These are phyloP conservation scores for Thinopyrum obtusiflorum DNA, from an alignment of 202 grass and related monocot species.

Conservation along the genomic window DNA sequence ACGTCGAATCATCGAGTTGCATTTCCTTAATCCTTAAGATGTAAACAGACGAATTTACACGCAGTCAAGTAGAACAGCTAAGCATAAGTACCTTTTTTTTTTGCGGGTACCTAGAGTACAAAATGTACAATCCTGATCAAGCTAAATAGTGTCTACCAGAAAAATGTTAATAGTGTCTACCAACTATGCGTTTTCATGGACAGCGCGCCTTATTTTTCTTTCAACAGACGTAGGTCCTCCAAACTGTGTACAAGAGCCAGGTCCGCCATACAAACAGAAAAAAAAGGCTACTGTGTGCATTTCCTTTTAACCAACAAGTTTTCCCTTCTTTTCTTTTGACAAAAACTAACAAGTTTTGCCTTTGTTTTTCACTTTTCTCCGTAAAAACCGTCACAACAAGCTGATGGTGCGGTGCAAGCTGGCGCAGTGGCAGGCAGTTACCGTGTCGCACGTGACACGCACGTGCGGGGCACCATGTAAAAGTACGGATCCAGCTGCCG, in stretches of 20 bases:
- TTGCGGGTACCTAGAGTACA: not conserved
- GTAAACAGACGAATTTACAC: not conserved
- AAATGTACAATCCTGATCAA: not conserved
- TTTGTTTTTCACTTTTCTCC: too few relatives aligned
- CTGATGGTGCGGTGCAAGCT: not conserved
- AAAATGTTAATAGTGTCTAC: not conserved
- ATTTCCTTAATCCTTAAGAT: not conserved
- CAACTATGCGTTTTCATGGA: not conserved
- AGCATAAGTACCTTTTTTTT: not conserved
- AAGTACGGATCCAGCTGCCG: not conserved
- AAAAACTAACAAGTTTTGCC: too few relatives aligned
- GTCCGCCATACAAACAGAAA: too few relatives aligned
- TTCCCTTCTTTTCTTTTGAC: too few relatives aligned
- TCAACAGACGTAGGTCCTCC: too few relatives aligned
- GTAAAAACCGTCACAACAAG: too few relatives aligned
- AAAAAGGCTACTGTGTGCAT: too few relatives aligned
- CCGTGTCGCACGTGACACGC: conserved; percentile 19
- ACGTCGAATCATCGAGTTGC: not conserved
- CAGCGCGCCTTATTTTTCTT: too few relatives aligned
- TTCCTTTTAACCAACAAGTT: too few relatives aligned
- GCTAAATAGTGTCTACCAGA: too few relatives aligned
- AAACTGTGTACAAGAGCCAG: too few relatives aligned
- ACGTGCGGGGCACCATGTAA: not conserved
- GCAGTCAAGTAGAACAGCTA: not conserved
- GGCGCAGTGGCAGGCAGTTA: not conserved